Evolutionary conservation across 345 rosid genomes (phyloP), one percentile per base, ranked within the genome.

Genomic region (Eucalyptus sp.): DNA sequence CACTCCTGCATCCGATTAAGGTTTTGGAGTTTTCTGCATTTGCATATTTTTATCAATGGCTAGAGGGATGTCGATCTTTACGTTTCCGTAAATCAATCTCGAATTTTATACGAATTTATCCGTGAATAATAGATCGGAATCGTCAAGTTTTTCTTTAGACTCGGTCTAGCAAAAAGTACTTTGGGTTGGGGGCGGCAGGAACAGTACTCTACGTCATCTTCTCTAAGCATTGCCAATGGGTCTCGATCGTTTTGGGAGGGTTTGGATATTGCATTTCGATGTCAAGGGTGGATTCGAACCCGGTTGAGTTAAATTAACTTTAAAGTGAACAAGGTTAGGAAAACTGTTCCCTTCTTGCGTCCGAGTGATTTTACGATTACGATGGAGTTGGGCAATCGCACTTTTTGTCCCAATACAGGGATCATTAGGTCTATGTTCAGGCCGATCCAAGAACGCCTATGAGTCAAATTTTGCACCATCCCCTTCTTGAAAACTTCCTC

Each of bases 101-200:
- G 2, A 16, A 51, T 51, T 51, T 51, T 51, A 51, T 16, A 51
- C 0, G 8, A 51, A 51, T 51, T 51, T 51, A 51, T 16, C 0
- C 0, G 0, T 51, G 4, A 51, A 16, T 51, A 51, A 51, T 51
- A 51, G 4, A 51, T 51, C 8, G 54, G 20, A 2, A 51, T 3
- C 1, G 1, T 51, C 54, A 51, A 51, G 54, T 51, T 51, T 16
- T 51, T 15, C 54, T 51, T 51, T 51, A 51, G 20, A 16, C 8
- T 51, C 8, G 4, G 4, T 51, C 54, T 51, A 51, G 54, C 54
- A 51, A 88, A 84, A 88, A 86, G 8, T 2, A 5, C 15, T 4
- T 50, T 52, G 27, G 93, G 91, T 16, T 92, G 93, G 94, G 29
- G 41, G 31, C 93, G 95, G 96, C 91, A 93, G 94, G 96, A 91